phyloP scores from a whole-genome alignment of 768 basidiomycete genomes.

The Mrakia blollopis region DNA sequence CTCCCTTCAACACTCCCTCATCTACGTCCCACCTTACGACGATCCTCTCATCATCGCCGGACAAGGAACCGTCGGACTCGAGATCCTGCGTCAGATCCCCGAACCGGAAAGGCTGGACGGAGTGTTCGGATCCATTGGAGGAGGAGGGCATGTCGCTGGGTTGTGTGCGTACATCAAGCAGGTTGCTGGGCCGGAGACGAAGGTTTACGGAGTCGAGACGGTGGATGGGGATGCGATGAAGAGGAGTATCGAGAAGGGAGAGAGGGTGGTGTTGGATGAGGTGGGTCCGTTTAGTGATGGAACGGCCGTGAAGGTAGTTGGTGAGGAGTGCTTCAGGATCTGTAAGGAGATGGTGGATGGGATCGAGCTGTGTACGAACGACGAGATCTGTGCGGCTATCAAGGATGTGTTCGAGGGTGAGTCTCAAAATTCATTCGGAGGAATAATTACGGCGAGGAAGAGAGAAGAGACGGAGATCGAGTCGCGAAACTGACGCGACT shows the following conservation, averaged over 20 bases:
- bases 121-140: slow-evolving; percentile 87
- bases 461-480: not conserved
- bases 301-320: slow-evolving; percentile 92
- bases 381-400: slow-evolving; percentile 96
- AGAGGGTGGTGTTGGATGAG: slow-evolving; percentile 75
- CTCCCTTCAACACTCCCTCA: slow-evolving; percentile 65
- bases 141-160: slow-evolving; percentile 88
- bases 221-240: slow-evolving; percentile 92
- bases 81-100: slow-evolving; percentile 82
- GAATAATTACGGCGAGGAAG: not conserved
- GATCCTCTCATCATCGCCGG: slow-evolving; percentile 96
- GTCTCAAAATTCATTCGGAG: too few relatives aligned
- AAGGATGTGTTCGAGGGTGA: slow-evolving; percentile 97
- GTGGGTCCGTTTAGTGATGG: slow-evolving; percentile 97
- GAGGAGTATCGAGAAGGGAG: slow-evolving; percentile 69
- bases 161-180: slow-evolving; percentile 87
- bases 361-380: slow-evolving; percentile 79
- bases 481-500: not conserved
- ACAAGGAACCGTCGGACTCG: slow-evolving; percentile 91
- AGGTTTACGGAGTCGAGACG: slow-evolving; percentile 88
- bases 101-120: slow-evolving; percentile 65
- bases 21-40: slow-evolving; percentile 95
- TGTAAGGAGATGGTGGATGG: slow-evolving; percentile 79
- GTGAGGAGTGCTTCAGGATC: slow-evolving; percentile 88
- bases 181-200: slow-evolving; percentile 75